Evolutionary conservation across 1,284 basidiomycete genomes (phyloP).

Genomic region (Somion occarium): DNA sequence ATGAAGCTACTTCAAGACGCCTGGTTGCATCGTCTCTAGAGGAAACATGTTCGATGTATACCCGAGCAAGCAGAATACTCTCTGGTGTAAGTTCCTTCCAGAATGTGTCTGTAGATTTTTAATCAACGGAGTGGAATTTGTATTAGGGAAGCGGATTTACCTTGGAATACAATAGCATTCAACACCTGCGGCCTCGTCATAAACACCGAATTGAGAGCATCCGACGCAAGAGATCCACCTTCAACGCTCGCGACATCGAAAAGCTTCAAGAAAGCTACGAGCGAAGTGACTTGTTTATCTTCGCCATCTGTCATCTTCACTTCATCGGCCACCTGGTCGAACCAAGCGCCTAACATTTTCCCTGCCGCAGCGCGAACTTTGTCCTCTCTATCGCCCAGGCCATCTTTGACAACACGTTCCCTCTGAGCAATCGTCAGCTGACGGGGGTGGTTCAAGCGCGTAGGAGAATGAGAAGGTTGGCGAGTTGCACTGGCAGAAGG

Average conservation of each 20-base stretch:
- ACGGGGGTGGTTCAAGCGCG: conserved; percentile 49
- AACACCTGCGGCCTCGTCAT: conserved; percentile 50
- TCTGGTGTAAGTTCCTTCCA: conserved; percentile 77
- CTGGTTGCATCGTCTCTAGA: conserved; percentile 49
- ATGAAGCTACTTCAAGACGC: conserved; percentile 59
- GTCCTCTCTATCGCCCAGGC: conserved; percentile 81
- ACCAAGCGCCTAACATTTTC: conserved; percentile 68
- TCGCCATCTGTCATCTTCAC: neutral
- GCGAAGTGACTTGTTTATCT: conserved; percentile 17
- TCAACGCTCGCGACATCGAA: conserved; percentile 46
- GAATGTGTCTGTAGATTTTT: conserved; percentile 56
- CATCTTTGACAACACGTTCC: conserved; percentile 73
- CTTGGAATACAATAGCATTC: conserved; percentile 64
- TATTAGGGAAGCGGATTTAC: conserved; percentile 38
- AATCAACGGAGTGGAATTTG: too few species aligned
- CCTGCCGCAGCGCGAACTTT: conserved; percentile 74
- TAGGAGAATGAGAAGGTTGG: neutral
- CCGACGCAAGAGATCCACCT: conserved; percentile 51
- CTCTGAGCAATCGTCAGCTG: conserved; percentile 69
- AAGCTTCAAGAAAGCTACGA: conserved; percentile 50
- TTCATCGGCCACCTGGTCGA: conserved; percentile 6
- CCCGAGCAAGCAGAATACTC: conserved; percentile 74
- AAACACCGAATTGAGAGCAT: conserved; percentile 59
- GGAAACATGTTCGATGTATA: conserved; percentile 79
- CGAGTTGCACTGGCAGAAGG: conserved; percentile 33